A percentile compares a stretch with the other conserved stretches of the same genome.
Conservation (phyloP, 2,329 filamentous ascomycete species). For the Balansia obtecta region DNA sequence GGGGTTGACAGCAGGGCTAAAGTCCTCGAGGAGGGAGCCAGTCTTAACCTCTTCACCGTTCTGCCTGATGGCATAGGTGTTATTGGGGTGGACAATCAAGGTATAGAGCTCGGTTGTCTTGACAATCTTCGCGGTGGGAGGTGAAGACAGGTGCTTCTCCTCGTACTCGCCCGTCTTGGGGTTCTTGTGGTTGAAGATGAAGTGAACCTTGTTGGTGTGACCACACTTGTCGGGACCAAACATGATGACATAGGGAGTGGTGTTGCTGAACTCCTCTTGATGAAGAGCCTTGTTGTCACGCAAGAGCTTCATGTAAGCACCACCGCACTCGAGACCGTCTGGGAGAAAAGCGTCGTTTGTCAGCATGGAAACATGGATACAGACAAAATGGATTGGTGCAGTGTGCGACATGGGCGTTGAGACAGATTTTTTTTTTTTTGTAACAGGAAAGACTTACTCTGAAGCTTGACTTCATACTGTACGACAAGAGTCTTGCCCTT, state of each 20-base stretch:
- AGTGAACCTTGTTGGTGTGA: conserved; percentile 94
- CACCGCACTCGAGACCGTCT: conserved; percentile 95
- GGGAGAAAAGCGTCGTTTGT: conserved; percentile 1
- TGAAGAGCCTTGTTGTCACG: conserved; percentile 95
- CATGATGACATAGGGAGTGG: conserved; percentile 98
- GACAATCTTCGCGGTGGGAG: conserved; percentile 74
- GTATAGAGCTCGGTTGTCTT: conserved; percentile 96
- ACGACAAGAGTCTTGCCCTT: conserved; percentile 95
- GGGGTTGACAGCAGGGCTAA: conserved; percentile 87
- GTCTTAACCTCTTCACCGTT: conserved; percentile 82
- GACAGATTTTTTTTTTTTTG: not conserved
- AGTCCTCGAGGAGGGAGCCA: conserved; percentile 88
- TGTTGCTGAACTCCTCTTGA: conserved; percentile 95
- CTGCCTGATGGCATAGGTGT: conserved; percentile 86
- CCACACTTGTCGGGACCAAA: conserved; percentile 99
- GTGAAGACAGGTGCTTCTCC: conserved; percentile 91
- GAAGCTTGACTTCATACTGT: conserved; percentile 98
- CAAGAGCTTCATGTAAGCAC: conserved; percentile 97
- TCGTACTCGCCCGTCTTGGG: conserved; percentile 99
- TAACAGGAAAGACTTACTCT: conserved; percentile 49
- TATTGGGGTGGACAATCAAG: conserved; percentile 89
- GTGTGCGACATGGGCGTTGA: not conserved
- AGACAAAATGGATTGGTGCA: not conserved
- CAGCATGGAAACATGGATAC: not conserved
- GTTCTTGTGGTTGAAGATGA: conserved; percentile 99